Conservation (phyloP, 1,284 basidiomycete species). For the Moniliophthora roreri region DNA sequence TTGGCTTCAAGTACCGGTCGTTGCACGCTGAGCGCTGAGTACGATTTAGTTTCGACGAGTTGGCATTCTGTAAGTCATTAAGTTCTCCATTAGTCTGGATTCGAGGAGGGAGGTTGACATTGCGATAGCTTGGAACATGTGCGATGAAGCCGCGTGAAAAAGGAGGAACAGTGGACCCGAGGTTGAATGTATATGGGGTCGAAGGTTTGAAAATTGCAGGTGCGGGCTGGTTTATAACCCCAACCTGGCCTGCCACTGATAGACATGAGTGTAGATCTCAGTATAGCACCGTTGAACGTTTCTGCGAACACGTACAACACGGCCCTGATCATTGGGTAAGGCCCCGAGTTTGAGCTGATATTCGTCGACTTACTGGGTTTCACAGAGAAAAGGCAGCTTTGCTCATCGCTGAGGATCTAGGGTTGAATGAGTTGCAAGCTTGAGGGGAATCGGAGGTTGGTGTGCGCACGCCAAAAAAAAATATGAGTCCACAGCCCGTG, state of each 20-base stretch:
- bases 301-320: constrained; percentile 19
- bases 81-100: not conserved
- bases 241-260: not conserved
- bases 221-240: constrained; percentile 7
- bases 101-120: not conserved
- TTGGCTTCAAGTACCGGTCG: too few species aligned
- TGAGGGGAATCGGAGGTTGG: too few species aligned
- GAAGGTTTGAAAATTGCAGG: constrained; percentile 57
- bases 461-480: too few species aligned
- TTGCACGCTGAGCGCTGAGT: not conserved
- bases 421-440: too few species aligned
- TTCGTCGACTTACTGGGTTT: not conserved
- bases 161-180: constrained; percentile 61
- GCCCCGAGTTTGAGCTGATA: not conserved
- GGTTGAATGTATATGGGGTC: constrained; percentile 64
- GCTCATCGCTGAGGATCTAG: constrained; percentile 17
- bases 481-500: too few species aligned
- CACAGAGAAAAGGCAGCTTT: constrained; percentile 17
- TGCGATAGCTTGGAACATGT: constrained; percentile 58
- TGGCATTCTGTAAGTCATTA: constrained; percentile 54
- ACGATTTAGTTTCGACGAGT: constrained; percentile 36
- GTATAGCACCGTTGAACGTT: constrained; percentile 28
- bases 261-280: constrained; percentile 29
- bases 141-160: constrained; percentile 60
- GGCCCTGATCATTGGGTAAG: constrained; percentile 12